These are phyloP conservation scores for Santalum album DNA, from an alignment of 164 flowering plant species.

Conservation along the genomic window DNA sequence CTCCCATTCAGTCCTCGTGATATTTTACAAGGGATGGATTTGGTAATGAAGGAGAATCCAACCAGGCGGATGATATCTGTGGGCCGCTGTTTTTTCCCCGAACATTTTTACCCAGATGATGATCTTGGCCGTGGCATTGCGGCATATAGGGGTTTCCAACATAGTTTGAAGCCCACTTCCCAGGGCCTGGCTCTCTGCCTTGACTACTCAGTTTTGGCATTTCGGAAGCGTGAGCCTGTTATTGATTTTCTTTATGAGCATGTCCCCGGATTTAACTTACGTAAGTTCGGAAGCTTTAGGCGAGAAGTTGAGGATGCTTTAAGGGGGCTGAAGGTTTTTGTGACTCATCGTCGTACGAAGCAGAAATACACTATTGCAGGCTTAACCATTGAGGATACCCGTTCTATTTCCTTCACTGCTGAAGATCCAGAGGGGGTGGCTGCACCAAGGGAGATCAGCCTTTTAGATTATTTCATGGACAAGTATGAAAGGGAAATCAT, in stretches of 20 bases:
- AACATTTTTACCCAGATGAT: constrained; percentile 6
- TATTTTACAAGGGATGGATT: constrained; percentile 62
- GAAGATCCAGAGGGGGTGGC: constrained; percentile 25
- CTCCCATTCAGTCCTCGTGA: constrained; percentile 35
- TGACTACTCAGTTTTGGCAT: constrained; percentile 56
- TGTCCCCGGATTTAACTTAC: constrained; percentile 13
- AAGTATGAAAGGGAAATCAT: constrained; percentile 32
- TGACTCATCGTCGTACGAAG: constrained; percentile 50
- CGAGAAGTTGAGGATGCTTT: constrained; percentile 22
- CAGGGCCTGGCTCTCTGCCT: constrained; percentile 48
- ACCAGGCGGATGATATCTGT: constrained; percentile 22
- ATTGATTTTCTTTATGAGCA: constrained; percentile 41
- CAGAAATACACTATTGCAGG: constrained; percentile 48
- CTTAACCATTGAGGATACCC: constrained; percentile 23
- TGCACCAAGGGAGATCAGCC: constrained; percentile 14
- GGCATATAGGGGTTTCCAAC: constrained; percentile 46
- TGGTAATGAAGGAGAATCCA: constrained; percentile 67
- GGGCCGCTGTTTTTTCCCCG: constrained; percentile 39
- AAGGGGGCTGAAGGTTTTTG: constrained; percentile 46
- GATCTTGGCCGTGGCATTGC: constrained; percentile 42
- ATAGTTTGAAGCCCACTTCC: constrained; percentile 51
- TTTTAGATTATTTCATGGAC: constrained; percentile 41
- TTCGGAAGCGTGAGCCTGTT: constrained; percentile 41
- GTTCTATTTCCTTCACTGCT: constrained; percentile 13
- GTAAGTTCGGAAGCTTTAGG: constrained; percentile 11